phyloP scores from a whole-genome alignment of 2,329 filamentous ascomycete genomes.

The Nemania sp. region DNA sequence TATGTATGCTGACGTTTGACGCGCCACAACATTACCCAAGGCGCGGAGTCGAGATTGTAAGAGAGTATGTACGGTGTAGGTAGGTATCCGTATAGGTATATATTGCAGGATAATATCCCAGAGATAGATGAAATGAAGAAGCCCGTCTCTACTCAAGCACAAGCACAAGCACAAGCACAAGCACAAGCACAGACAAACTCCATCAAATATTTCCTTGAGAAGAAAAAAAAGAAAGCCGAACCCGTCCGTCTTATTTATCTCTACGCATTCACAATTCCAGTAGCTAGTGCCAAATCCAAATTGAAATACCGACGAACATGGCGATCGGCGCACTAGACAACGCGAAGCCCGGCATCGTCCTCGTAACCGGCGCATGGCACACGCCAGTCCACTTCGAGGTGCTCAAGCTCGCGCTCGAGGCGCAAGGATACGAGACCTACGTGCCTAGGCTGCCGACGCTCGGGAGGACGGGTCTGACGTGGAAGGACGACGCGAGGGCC shows the following conservation, averaged over 20 bases:
- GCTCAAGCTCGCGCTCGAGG: slow-evolving; percentile 12
- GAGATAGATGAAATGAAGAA: neutral
- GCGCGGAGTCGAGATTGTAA: no score
- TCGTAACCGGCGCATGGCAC: slow-evolving; percentile 21
- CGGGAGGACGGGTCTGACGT: slow-evolving; percentile 18
- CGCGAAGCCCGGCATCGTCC: slow-evolving; percentile 17
- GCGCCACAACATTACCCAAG: no score
- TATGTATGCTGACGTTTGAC: no score
- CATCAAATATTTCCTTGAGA: no score
- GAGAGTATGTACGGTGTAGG: no score
- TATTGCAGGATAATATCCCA: neutral
- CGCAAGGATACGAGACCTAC: slow-evolving; percentile 22
- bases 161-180: no score
- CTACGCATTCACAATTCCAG: neutral
- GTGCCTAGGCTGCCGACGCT: slow-evolving; percentile 20
- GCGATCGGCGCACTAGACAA: neutral
- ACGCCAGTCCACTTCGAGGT: slow-evolving; percentile 17
- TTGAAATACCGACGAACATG: slow-evolving; percentile 2
- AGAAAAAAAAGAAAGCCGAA: neutral
- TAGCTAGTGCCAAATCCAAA: neutral
- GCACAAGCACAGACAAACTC: no score
- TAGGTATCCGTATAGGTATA: no score
- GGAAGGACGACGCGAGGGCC: slow-evolving; percentile 14
- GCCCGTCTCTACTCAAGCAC: neutral
- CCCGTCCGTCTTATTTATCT: neutral